phyloP scores from a whole-genome alignment of 805 yeast species.

The Kodamaea jinghongensis region DNA sequence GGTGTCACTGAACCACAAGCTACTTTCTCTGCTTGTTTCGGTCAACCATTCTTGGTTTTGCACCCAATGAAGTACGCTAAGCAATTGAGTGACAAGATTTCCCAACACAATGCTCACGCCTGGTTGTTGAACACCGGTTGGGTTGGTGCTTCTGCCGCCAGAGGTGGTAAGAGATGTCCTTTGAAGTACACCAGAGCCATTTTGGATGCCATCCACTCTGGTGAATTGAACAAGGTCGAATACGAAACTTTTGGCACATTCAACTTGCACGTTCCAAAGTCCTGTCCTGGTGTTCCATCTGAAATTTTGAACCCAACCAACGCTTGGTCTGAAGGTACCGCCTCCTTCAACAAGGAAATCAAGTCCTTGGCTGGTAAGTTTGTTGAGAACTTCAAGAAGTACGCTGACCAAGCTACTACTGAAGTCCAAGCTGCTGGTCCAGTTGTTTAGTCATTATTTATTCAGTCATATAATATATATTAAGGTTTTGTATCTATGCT shows the following conservation, averaged over 20 bases:
- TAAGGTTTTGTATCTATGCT: too few relatives aligned
- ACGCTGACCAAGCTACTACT: constrained; percentile 73
- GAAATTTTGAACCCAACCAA: constrained; percentile 84
- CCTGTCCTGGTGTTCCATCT: constrained; percentile 77
- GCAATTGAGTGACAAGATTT: constrained; percentile 91
- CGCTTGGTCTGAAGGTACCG: constrained; percentile 60
- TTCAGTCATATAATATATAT: background rate
- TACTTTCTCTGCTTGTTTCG: constrained; percentile 97
- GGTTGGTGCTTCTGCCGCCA: constrained; percentile 90
- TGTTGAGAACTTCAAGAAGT: constrained; percentile 81
- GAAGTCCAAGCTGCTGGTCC: constrained; percentile 97
- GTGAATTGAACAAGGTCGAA: constrained; percentile 74
- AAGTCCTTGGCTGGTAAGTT: constrained; percentile 73
- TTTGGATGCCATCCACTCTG: constrained; percentile 90
- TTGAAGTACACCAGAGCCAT: constrained; percentile 97
- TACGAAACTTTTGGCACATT: constrained; percentile 84
- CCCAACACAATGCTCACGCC: constrained; percentile 83
- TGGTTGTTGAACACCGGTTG: constrained; percentile 98
- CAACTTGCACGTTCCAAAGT: constrained; percentile 82
- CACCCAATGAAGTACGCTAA: constrained; percentile 98
- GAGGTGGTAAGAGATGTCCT: constrained; percentile 97
- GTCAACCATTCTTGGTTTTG: constrained; percentile 96
- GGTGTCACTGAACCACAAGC: constrained; percentile 99
- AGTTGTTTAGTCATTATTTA: constrained; percentile 23
- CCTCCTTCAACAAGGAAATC: constrained; percentile 37